Conservation (phyloP, 805 yeast species). For the Trichomonascus vanleenenianus region DNA sequence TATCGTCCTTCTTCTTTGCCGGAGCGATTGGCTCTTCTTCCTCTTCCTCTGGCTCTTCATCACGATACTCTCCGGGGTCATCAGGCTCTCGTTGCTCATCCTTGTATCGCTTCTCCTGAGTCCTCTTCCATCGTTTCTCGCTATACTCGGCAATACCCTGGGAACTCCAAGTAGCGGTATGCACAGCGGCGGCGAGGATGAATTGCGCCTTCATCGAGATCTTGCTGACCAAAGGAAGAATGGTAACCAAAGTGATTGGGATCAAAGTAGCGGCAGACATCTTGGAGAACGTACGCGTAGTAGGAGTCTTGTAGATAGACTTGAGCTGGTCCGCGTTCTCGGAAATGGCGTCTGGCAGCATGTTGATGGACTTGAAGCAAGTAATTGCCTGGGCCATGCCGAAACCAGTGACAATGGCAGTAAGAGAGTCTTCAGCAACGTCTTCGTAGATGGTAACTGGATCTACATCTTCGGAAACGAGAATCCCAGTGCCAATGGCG, state of each 20-base stretch:
- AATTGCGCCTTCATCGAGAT: slow-evolving; percentile 1
- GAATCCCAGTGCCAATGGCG: too few relatives aligned
- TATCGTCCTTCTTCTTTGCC: neutral
- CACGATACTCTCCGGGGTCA: slow-evolving; percentile 20
- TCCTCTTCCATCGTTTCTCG: slow-evolving; percentile 3
- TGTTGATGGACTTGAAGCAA: slow-evolving; percentile 1
- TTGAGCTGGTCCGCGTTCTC: slow-evolving; percentile 3
- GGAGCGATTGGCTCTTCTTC: neutral
- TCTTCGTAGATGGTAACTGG: neutral
- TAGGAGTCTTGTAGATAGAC: slow-evolving; percentile 3
- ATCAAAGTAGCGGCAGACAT: slow-evolving; percentile 7
- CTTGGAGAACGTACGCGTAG: slow-evolving; percentile 4
- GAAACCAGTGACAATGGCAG: neutral
- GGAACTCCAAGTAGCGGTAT: slow-evolving; percentile 6
- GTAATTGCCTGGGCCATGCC: slow-evolving; percentile 1
- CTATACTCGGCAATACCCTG: slow-evolving; percentile 5
- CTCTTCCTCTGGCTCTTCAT: slow-evolving; percentile 1
- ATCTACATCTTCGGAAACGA: too few relatives aligned
- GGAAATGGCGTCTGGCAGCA: slow-evolving; percentile 5
- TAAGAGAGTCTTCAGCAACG: neutral
- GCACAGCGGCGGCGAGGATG: slow-evolving; percentile 3
- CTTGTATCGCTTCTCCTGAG: slow-evolving; percentile 11
- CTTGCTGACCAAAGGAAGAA: neutral
- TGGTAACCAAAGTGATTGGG: slow-evolving; percentile 5
- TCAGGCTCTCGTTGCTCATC: slow-evolving; percentile 19